A percentile compares a stretch with the other conserved stretches of the same genome.
These are phyloP conservation scores for Phytophthora tentaculata DNA, from an alignment of 352 stramenopile genomes.

Conservation along the genomic window DNA sequence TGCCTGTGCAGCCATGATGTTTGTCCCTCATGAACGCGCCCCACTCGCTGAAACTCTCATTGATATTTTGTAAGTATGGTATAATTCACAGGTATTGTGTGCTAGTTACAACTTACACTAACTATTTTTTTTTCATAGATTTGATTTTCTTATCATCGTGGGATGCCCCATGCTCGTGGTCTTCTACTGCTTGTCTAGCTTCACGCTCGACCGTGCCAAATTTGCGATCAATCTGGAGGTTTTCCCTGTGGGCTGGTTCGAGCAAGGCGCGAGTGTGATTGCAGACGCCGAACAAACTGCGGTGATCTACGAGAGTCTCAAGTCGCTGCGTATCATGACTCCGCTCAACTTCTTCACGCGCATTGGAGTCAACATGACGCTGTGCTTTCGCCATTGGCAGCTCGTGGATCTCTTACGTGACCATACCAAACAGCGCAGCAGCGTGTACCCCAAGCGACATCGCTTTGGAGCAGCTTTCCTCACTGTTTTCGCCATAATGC, in stretches of 20 bases:
- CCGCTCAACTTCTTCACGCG: conserved; percentile 30
- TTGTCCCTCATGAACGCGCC: not conserved
- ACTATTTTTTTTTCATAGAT: not conserved
- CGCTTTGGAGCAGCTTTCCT: conserved; percentile 11
- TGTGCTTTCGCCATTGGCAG: conserved; percentile 25
- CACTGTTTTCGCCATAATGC: conserved; percentile 5
- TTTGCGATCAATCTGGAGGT: conserved; percentile 1
- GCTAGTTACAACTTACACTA: no score
- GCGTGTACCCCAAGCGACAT: conserved; percentile 25
- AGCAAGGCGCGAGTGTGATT: not conserved
- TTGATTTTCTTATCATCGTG: conserved; percentile 1
- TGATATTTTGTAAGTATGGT: not conserved
- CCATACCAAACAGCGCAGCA: not conserved
- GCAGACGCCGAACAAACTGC: not conserved
- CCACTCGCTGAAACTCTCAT: not conserved
- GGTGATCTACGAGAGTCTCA: not conserved
- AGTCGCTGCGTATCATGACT: conserved; percentile 38
- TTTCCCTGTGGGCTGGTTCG: not conserved
- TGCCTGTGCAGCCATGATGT: not conserved
- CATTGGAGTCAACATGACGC: conserved; percentile 32
- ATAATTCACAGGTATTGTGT: no score
- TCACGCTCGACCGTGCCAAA: not conserved
- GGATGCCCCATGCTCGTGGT: conserved; percentile 5
- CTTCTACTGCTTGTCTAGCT: not conserved
- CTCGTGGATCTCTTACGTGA: conserved; percentile 8